Evolutionary conservation across 345 rosid genomes (phyloP), one percentile per base, ranked within the genome.

Genomic region (Nasturtium officinale): DNA sequence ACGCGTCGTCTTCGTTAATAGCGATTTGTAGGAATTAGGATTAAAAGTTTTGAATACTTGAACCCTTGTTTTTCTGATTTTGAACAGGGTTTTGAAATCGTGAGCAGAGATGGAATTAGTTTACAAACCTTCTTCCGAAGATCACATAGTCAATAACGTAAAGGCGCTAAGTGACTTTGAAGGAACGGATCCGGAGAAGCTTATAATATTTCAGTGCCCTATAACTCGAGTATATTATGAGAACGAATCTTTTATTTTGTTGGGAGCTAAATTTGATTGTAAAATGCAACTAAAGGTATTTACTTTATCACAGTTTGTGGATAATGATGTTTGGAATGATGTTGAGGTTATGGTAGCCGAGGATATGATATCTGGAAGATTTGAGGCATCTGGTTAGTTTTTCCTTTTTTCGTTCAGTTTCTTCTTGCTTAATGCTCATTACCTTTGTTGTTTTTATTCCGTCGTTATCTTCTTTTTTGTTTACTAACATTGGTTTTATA

Each of bases 161-260:
- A 83, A 82, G 5, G 76, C 84, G 4, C 85, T 90, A 4, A 20
- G 60, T 9, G 87, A 90, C 69, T 46, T 82, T 47, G 71, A 63
- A 5, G 8, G 60, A 62, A 65, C 74, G 0, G 83, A 63, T 7
- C 74, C 87, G 5, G 76, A 83, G 2, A 96, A 92, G 83, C 86
- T 91, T 60, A 89, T 94, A 92, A 90, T 94, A 78, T 80, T 94
- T 46, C 96, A 89, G 33, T 89, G 87, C 87, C 96, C 97, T 69
- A 47, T 61, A 52, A 76, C 81, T 55, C 86, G 81, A 54, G 96
- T 88, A 79, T 55, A 65, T 59, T 30, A 37, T 10, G 9, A 16
- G 33, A 46, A 55, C 20, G 7, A 26, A 2, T 47, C 15, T 1
- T 17, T 21, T 25, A 37, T 52, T 2, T 7, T 53, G 4, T 5